Evolutionary conservation across 352 stramenopile genomes (phyloP).

Genomic region (Globisporangium cystogenes): DNA sequence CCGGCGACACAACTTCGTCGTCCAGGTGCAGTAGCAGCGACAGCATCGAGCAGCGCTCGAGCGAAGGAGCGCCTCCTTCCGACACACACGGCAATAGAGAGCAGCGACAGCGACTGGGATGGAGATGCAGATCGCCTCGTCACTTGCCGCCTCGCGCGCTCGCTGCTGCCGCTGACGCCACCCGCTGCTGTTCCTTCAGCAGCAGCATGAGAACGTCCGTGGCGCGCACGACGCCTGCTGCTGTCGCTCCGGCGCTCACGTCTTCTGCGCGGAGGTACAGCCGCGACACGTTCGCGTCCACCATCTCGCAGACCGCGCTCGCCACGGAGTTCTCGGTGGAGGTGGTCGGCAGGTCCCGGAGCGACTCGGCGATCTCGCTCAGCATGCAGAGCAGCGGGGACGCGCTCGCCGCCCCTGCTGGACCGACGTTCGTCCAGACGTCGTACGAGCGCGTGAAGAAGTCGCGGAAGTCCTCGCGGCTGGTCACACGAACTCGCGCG

Average conservation of each 20-base stretch:
- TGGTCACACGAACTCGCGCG: background rate
- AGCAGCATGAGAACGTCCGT: conserved; percentile 48
- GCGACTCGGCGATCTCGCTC: conserved; percentile 6
- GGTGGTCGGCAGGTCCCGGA: conserved; percentile 16
- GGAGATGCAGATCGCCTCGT: background rate
- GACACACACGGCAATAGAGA: background rate
- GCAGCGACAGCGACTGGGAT: background rate
- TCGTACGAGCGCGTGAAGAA: conserved; percentile 19
- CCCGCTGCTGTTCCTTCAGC: conserved; percentile 37
- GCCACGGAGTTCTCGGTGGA: conserved; percentile 34
- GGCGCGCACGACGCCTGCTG: conserved; percentile 31
- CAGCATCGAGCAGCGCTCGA: background rate
- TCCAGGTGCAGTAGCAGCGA: conserved; percentile 47
- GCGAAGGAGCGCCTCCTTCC: background rate
- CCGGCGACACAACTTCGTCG: conserved; percentile 78
- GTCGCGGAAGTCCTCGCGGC: conserved; percentile 13
- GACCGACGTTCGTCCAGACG: conserved; percentile 3
- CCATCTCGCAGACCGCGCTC: conserved; percentile 38
- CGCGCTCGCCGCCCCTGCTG: background rate
- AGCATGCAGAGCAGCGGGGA: conserved; percentile 25
- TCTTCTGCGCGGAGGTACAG: background rate
- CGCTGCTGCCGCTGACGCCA: conserved; percentile 5
- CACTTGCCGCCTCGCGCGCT: background rate
- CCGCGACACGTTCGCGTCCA: conserved; percentile 18
- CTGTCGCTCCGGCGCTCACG: conserved; percentile 4